These are phyloP conservation scores for Globisporangium splendens DNA, from an alignment of 352 stramenopile genomes.

Conservation along the genomic window DNA sequence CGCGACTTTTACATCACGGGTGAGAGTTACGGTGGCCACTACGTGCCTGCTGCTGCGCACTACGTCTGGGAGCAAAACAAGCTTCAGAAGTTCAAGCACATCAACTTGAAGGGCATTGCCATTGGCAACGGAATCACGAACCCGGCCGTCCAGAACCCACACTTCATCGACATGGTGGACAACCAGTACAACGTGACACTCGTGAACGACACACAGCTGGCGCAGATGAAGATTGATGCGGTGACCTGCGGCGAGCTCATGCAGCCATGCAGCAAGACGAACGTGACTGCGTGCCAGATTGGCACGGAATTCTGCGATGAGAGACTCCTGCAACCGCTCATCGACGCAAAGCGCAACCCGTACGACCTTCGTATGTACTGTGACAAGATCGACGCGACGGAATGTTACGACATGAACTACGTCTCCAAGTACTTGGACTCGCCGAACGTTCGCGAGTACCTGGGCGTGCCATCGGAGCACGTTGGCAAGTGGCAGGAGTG, in stretches of 20 bases:
- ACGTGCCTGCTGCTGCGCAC: constrained; percentile 31
- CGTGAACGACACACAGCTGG: constrained; percentile 27
- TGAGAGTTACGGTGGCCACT: constrained; percentile 40
- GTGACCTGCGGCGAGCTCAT: constrained; percentile 35
- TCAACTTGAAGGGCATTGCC: constrained; percentile 35
- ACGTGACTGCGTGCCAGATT: constrained; percentile 23
- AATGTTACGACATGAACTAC: constrained; percentile 29
- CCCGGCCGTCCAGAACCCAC: constrained; percentile 27
- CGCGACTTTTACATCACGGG: constrained; percentile 30
- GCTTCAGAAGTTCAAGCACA: neutral
- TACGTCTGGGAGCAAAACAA: constrained; percentile 26
- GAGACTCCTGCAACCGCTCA: constrained; percentile 33
- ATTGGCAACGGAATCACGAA: constrained; percentile 38
- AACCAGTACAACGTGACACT: constrained; percentile 74
- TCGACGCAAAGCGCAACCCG: constrained; percentile 41
- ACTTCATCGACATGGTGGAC: constrained; percentile 57
- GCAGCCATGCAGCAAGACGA: constrained; percentile 10
- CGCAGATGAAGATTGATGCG: constrained; percentile 27
- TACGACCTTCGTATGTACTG: constrained; percentile 61
- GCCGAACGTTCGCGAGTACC: constrained; percentile 12
- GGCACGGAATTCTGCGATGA: constrained; percentile 35
- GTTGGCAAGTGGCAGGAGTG: constrained; percentile 69
- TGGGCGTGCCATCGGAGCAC: constrained; percentile 11
- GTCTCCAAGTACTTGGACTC: constrained; percentile 40
- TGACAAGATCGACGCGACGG: constrained; percentile 9